Base-by-base conservation (phyloP, 1,139 yeast genomes). In the Nakaseomyces bracarensis region DNA sequence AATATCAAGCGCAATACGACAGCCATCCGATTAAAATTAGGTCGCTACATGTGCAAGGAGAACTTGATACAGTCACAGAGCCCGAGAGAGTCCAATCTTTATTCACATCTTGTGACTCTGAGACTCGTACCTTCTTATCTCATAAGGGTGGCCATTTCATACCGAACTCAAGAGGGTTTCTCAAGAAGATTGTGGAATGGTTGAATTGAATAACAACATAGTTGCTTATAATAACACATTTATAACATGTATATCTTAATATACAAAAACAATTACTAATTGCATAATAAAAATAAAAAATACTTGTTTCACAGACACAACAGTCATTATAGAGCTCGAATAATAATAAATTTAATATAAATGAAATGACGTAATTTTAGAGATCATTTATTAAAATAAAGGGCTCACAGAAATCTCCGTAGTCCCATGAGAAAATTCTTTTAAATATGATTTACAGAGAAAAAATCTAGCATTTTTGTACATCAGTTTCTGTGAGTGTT, bases 131-230 rank as follows among this genome's bases (percentile, higher is more conserved):
- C 3, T 48, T 79, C 33, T 57, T 84, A 49, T 74, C 69, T 47
- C 95, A 85, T 58, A 83, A 89, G 1, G 95, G 95, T 27, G 93
- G 94, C 0, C 95, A 85, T 58, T 84, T 79, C 58, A 89, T 84
- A 13, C 95, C 95, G 4, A 81, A 81, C 50, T 72, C 82, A 2
- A 79, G 77, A 56, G 65, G 73, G 5, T 68, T 75, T 55, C 72
- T 82, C 1, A 73, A 71, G 35, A 75, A 78, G 46, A 79, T 82
- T 2, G 57, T 70, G 2, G 68, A 68, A 36, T 80, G 86, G 84
- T 66, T 81, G 14, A 27, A 27, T n/a, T n/a, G n/a, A n/a, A n/a
- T n/a, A n/a, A n/a, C n/a, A n/a, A n/a, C n/a, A n/a, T n/a, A n/a
- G n/a, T n/a, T n/a, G n/a, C n/a, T n/a, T n/a, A 13, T 13, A 25